These are phyloP conservation scores for Porcisia hertigi DNA, from an alignment of 208 protist genomes.

Conservation along the genomic window DNA sequence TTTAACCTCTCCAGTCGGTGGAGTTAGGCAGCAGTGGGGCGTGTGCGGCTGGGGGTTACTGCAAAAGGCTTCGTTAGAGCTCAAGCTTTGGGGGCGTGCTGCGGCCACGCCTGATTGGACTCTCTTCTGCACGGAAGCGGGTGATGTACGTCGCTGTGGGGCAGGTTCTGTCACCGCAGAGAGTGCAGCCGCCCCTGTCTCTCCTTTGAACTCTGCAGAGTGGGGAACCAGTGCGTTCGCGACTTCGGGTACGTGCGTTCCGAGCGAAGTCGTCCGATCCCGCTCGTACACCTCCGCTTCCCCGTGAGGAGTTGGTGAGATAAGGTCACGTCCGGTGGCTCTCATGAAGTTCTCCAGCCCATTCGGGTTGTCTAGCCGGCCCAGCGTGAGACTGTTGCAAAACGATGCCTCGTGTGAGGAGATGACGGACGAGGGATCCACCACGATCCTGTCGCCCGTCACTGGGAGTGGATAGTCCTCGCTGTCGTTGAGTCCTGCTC, in stretches of 20 bases:
- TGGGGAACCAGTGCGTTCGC: neutral
- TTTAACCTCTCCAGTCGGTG: conserved; percentile 4
- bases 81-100: neutral
- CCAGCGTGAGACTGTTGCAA: conserved; percentile 18
- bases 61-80: neutral
- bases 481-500: neutral
- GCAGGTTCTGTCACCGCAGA: neutral
- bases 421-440: conserved; percentile 22
- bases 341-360: neutral
- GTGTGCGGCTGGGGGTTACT: neutral
- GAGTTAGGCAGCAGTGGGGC: neutral
- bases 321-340: neutral
- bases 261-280: neutral
- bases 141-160: neutral
- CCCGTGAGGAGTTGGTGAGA: neutral
- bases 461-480: neutral
- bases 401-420: conserved; percentile 28
- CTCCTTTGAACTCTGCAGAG: neutral
- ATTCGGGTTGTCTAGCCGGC: neutral
- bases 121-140: neutral
- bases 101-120: neutral
- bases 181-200: neutral
- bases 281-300: neutral
- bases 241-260: neutral
- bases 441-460: neutral